Conservation (phyloP, 129 eudicot genomes). For the Erigeron canadensis region DNA sequence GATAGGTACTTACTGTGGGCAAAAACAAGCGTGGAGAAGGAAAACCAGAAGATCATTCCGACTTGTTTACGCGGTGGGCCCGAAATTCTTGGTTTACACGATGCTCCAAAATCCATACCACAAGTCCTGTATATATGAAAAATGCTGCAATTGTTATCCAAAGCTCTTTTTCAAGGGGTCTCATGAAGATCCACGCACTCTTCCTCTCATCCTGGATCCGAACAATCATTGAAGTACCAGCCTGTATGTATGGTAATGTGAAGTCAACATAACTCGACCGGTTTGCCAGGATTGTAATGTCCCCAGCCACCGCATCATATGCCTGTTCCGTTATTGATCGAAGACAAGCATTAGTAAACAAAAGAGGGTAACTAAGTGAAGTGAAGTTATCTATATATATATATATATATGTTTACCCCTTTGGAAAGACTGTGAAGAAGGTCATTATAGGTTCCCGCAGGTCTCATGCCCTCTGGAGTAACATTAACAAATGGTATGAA, state of each 20-base stretch:
- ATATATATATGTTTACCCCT: conserved; percentile 30
- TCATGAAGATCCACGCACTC: conserved; percentile 15
- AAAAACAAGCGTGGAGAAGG: conserved; percentile 17
- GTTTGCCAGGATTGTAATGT: conserved; percentile 5
- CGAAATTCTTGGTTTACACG: conserved; percentile 17
- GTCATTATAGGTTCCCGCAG: conserved; percentile 40
- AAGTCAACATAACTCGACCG: neutral
- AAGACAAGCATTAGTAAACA: neutral
- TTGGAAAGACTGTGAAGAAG: conserved; percentile 2
- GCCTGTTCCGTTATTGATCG: neutral
- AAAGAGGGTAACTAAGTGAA: no score
- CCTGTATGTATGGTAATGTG: conserved; percentile 16
- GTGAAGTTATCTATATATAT: neutral
- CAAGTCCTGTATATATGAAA: conserved; percentile 16
- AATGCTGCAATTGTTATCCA: conserved; percentile 14
- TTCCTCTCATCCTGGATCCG: conserved; percentile 10
- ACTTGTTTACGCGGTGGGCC: conserved; percentile 16
- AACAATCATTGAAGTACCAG: conserved; percentile 11
- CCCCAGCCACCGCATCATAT: no score
- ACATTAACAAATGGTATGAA: conserved; percentile 37
- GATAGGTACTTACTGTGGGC: conserved; percentile 8
- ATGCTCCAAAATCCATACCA: conserved; percentile 9
- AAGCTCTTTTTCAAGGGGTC: no score
- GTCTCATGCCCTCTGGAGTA: conserved; percentile 13
- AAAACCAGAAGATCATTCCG: conserved; percentile 21